Percentiles rank a stretch among this genome's conserved stretches.
Evolutionary conservation across 2,329 filamentous ascomycete genomes (phyloP).

Genomic region (Sporothrix variecibatus): DNA sequence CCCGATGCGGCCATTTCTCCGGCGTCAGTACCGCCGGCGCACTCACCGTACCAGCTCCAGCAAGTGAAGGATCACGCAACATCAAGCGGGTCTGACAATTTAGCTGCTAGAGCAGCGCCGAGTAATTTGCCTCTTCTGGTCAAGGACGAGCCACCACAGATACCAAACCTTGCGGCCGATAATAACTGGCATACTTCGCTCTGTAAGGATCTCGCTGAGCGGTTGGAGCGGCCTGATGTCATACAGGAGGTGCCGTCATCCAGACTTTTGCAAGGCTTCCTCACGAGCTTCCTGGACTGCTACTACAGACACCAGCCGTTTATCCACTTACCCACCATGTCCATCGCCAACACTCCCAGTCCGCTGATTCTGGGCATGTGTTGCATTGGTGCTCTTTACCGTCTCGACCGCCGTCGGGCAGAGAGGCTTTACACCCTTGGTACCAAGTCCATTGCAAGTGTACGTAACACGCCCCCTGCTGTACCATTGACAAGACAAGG

Average conservation of each 20-base stretch:
- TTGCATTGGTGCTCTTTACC: not conserved
- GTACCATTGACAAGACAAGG: too few relatives aligned
- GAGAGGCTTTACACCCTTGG: too few relatives aligned
- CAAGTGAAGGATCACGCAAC: not conserved
- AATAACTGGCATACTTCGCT: not conserved
- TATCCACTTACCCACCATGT: too few relatives aligned
- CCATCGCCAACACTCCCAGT: too few relatives aligned
- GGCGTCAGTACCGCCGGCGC: not conserved
- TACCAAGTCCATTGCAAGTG: too few relatives aligned
- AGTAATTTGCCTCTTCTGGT: not conserved
- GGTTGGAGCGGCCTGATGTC: not conserved
- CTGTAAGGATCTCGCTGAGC: not conserved
- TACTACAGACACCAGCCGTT: too few relatives aligned
- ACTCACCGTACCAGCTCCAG: not conserved
- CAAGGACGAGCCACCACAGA: not conserved
- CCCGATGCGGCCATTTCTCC: not conserved
- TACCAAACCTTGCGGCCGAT: not conserved
- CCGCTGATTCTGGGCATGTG: not conserved
- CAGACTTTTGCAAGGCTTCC: not conserved
- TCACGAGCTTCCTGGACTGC: not conserved
- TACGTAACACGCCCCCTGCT: too few relatives aligned
- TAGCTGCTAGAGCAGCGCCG: not conserved
- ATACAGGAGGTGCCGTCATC: not conserved
- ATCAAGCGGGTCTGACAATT: not conserved
- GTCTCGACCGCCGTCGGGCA: not conserved